These are phyloP conservation scores for Penicillium antarcticum DNA, from an alignment of 495 filamentous ascomycete genomes.

Conservation along the genomic window DNA sequence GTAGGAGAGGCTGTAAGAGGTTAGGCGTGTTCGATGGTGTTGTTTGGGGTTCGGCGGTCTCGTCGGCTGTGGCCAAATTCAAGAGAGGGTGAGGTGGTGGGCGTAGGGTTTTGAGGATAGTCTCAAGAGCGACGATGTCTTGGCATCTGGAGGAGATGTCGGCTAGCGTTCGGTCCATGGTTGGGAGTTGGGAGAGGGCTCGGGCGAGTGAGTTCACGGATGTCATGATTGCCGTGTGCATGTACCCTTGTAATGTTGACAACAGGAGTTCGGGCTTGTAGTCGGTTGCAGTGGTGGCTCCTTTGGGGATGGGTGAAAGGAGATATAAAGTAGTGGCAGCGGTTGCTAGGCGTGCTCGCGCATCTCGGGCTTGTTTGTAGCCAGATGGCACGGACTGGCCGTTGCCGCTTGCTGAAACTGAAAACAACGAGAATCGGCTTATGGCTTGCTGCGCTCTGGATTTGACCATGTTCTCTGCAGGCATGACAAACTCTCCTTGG, in stretches of 20 bases:
- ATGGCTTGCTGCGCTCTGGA: conserved; percentile 75
- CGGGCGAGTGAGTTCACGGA: conserved; percentile 68
- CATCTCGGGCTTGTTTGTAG: conserved; percentile 78
- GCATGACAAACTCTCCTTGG: conserved; percentile 60
- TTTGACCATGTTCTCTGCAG: conserved; percentile 66
- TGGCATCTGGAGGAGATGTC: conserved; percentile 85
- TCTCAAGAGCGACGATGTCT: conserved; percentile 83
- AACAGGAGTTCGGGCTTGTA: conserved; percentile 67
- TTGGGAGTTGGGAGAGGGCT: conserved; percentile 74
- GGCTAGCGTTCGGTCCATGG: conserved; percentile 73
- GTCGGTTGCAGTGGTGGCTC: conserved; percentile 14
- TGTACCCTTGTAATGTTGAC: conserved; percentile 73
- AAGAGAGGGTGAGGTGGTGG: conserved; percentile 64
- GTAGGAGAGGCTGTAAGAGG: conserved; percentile 69
- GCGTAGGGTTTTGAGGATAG: conserved; percentile 65
- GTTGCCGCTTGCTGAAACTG: conserved; percentile 38
- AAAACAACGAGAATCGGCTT: conserved; percentile 77
- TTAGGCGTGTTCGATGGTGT: conserved; percentile 33
- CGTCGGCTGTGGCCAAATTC: conserved; percentile 13
- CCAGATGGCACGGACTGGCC: conserved; percentile 45
- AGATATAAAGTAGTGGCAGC: conserved; percentile 78
- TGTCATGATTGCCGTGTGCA: conserved; percentile 70
- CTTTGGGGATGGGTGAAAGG: conserved; percentile 59
- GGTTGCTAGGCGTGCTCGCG: conserved; percentile 66
- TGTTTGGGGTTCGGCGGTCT: conserved; percentile 5